Percentiles rank a stretch among this genome's conserved stretches.
These are phyloP conservation scores for Ascocoryne sarcoides DNA, from an alignment of 2,329 filamentous ascomycete species.

Conservation along the genomic window DNA sequence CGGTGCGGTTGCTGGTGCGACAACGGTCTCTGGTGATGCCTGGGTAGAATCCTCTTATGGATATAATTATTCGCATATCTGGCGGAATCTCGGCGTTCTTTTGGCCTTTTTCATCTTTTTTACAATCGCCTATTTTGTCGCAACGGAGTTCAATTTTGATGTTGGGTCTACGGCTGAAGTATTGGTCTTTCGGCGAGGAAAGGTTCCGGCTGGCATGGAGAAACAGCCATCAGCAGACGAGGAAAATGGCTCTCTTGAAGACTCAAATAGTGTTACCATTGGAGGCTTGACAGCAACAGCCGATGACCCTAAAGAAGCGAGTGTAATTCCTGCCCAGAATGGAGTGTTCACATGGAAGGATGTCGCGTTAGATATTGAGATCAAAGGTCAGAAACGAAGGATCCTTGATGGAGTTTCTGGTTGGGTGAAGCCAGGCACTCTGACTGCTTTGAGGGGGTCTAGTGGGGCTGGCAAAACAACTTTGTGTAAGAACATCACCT, in stretches of 20 bases:
- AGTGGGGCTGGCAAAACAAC: constrained; percentile 78
- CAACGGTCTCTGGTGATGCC: not conserved
- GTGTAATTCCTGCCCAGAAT: not conserved
- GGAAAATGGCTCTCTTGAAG: no score
- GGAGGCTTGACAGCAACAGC: not conserved
- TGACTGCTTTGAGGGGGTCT: constrained; percentile 60
- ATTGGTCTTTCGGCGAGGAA: not conserved
- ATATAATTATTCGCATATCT: not conserved
- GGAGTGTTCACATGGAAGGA: constrained; percentile 52
- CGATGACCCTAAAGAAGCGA: not conserved
- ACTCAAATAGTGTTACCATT: not conserved
- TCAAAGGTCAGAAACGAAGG: constrained; percentile 52
- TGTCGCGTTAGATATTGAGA: constrained; percentile 61
- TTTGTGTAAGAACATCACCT: no score
- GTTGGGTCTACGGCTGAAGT: not conserved
- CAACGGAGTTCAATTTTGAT: not conserved
- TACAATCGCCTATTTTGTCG: not conserved
- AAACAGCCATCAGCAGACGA: not conserved
- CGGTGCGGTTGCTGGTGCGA: constrained; percentile 14
- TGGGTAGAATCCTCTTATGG: not conserved
- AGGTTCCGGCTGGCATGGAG: not conserved
- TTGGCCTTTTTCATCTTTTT: not conserved
- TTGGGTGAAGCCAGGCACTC: constrained; percentile 86
- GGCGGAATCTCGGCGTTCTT: not conserved
- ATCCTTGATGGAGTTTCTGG: constrained; percentile 80